These are phyloP conservation scores for Hypoxylon subgilvum DNA, from an alignment of 495 filamentous ascomycete species.

Conservation along the genomic window DNA sequence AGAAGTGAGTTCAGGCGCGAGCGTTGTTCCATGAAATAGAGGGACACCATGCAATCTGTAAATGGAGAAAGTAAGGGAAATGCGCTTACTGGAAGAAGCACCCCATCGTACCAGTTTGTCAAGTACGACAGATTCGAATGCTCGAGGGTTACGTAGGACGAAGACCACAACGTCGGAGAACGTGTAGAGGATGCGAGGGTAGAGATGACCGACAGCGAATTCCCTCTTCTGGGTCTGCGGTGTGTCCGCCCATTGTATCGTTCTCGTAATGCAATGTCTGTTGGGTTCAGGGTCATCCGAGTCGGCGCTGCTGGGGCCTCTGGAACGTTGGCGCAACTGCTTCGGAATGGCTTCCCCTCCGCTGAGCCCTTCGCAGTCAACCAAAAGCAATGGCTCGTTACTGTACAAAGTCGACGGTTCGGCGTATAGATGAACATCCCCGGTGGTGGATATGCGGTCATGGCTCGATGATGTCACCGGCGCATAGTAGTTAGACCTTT, in stretches of 20 bases:
- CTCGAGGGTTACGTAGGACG: conserved; percentile 53
- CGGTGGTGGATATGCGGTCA: conserved; percentile 62
- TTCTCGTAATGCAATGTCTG: conserved; percentile 24
- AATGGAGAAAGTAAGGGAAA: conserved; percentile 42
- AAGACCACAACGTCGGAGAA: conserved; percentile 63
- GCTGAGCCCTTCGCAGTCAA: conserved; percentile 63
- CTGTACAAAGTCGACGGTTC: conserved; percentile 59
- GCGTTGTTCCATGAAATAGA: not conserved
- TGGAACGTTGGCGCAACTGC: conserved; percentile 40
- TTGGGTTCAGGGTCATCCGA: conserved; percentile 3
- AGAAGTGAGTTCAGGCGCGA: not conserved
- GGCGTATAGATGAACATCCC: conserved; percentile 68
- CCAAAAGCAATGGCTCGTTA: conserved; percentile 57
- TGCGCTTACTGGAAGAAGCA: conserved; percentile 38
- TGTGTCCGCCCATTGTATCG: conserved; percentile 52
- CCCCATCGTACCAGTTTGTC: conserved; percentile 53
- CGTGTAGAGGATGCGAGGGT: conserved; percentile 62
- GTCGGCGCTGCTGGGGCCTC: conserved; percentile 17
- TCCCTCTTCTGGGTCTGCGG: conserved; percentile 48
- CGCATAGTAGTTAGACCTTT: conserved; percentile 33
- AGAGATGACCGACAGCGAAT: conserved; percentile 54
- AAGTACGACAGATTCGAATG: conserved; percentile 47
- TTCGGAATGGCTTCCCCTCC: conserved; percentile 57
- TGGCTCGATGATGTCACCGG: conserved; percentile 47
- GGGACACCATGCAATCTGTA: conserved; percentile 1